These are phyloP conservation scores for Penicillium malachiteum DNA, from an alignment of 495 filamentous ascomycete species.

Conservation along the genomic window DNA sequence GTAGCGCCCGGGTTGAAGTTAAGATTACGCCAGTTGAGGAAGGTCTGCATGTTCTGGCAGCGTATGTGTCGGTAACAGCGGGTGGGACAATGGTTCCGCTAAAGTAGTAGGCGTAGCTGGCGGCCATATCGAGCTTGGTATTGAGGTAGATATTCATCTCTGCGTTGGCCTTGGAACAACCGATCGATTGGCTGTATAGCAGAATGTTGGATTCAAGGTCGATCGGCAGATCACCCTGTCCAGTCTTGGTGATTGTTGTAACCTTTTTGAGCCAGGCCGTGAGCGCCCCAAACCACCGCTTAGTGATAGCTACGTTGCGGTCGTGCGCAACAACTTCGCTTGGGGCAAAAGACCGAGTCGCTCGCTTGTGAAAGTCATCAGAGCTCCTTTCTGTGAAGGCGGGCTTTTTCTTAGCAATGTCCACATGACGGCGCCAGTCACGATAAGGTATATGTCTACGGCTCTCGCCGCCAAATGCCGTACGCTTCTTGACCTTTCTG, in stretches of 20 bases:
- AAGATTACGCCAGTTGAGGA: too few relatives aligned
- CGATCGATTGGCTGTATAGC: not conserved
- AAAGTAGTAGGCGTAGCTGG: not conserved
- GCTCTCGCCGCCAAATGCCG: not conserved
- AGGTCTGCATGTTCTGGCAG: too few relatives aligned
- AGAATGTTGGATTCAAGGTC: not conserved
- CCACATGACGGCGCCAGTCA: not conserved
- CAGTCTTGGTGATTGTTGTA: slow-evolving; percentile 11
- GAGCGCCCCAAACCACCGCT: not conserved
- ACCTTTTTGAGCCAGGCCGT: slow-evolving; percentile 11
- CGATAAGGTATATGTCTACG: not conserved
- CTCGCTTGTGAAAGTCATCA: not conserved
- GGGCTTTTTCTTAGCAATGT: not conserved
- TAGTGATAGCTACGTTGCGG: not conserved
- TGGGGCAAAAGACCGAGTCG: too few relatives aligned
- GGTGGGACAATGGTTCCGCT: not conserved
- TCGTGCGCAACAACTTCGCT: not conserved
- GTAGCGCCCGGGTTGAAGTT: too few relatives aligned
- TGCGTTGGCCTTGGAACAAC: not conserved
- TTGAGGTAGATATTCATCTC: slow-evolving; percentile 11
- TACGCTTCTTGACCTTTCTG: not conserved
- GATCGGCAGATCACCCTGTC: not conserved
- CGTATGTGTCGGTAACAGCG: not conserved
- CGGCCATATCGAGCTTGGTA: slow-evolving; percentile 19
- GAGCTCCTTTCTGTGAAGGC: too few relatives aligned